These are phyloP conservation scores for Malania oleifera DNA, from an alignment of 164 flowering plant species.

Conservation along the genomic window DNA sequence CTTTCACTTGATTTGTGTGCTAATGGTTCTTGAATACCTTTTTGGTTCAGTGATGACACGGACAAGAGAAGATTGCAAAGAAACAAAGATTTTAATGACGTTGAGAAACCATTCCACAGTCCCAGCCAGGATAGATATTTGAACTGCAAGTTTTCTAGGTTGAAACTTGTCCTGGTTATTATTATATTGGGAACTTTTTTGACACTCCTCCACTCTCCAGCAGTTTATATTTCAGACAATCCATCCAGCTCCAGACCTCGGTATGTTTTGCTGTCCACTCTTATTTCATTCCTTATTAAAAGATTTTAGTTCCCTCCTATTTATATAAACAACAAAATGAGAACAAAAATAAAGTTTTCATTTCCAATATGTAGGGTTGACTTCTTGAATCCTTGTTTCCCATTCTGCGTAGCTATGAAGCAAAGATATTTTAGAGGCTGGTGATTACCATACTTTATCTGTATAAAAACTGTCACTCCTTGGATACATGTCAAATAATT, in stretches of 20 bases:
- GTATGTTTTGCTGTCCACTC: slow-evolving; percentile 30
- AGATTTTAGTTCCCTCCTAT: background rate
- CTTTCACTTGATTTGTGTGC: background rate
- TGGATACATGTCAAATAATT: no score
- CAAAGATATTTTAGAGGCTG: no score
- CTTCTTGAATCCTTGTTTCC: no score
- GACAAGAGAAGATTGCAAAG: slow-evolving; percentile 32
- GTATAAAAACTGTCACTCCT: no score
- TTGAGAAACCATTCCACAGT: slow-evolving; percentile 38
- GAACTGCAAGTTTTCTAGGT: slow-evolving; percentile 42
- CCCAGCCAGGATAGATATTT: slow-evolving; percentile 40
- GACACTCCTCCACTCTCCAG: slow-evolving; percentile 53
- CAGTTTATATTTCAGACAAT: slow-evolving; percentile 36
- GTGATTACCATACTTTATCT: no score
- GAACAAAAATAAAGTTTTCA: no score
- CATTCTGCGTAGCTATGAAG: no score
- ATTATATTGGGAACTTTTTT: slow-evolving; percentile 48
- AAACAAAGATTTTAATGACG: slow-evolving; percentile 39
- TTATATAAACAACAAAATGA: background rate
- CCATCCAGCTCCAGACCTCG: slow-evolving; percentile 27
- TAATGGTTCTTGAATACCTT: background rate
- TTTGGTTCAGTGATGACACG: slow-evolving; percentile 29
- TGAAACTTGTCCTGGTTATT: slow-evolving; percentile 49
- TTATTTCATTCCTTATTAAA: background rate
- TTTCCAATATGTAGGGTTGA: no score